Evolutionary conservation across 306 rosid species (phyloP).

Genomic region (Vigna mungo): DNA sequence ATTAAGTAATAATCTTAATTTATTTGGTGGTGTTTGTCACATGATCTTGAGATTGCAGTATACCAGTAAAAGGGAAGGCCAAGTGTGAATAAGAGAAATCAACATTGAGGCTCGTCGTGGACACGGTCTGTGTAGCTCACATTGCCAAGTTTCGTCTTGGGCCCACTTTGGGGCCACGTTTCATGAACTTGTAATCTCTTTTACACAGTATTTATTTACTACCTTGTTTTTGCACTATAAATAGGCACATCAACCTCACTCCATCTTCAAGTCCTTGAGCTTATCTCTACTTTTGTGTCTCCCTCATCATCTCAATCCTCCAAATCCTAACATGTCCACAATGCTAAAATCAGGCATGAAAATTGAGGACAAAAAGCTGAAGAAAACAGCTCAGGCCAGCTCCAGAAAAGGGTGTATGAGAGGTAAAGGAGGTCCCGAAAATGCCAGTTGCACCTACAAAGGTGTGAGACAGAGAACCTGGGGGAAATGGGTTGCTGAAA

Average conservation of each 20-base stretch:
- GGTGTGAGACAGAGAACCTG: slow-evolving; percentile 96
- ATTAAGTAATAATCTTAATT: not conserved
- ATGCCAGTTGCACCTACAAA: slow-evolving; percentile 80
- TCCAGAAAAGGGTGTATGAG: slow-evolving; percentile 94
- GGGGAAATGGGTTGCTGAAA: slow-evolving; percentile 99
- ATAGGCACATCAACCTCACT: slow-evolving; percentile 20
- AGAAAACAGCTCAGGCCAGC: slow-evolving; percentile 65
- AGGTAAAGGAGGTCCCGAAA: slow-evolving; percentile 94
- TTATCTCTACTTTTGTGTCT: not conserved
- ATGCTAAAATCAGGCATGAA: slow-evolving; percentile 53
- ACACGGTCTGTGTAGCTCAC: slow-evolving; percentile 66
- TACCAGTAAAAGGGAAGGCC: slow-evolving; percentile 54
- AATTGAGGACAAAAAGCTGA: slow-evolving; percentile 47
- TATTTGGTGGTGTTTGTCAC: slow-evolving; percentile 52
- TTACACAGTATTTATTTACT: not conserved
- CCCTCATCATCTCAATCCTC: not conserved
- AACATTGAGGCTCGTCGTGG: slow-evolving; percentile 55
- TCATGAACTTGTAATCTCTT: slow-evolving; percentile 40
- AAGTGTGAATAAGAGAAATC: slow-evolving; percentile 64
- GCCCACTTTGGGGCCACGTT: slow-evolving; percentile 69
- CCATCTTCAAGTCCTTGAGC: slow-evolving; percentile 3
- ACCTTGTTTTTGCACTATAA: slow-evolving; percentile 46
- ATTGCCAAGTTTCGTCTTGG: slow-evolving; percentile 71
- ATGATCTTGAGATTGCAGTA: slow-evolving; percentile 54
- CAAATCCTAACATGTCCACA: not conserved